phyloP scores from a whole-genome alignment of 1,139 yeast genomes.

The Kodamaea sp. region DNA sequence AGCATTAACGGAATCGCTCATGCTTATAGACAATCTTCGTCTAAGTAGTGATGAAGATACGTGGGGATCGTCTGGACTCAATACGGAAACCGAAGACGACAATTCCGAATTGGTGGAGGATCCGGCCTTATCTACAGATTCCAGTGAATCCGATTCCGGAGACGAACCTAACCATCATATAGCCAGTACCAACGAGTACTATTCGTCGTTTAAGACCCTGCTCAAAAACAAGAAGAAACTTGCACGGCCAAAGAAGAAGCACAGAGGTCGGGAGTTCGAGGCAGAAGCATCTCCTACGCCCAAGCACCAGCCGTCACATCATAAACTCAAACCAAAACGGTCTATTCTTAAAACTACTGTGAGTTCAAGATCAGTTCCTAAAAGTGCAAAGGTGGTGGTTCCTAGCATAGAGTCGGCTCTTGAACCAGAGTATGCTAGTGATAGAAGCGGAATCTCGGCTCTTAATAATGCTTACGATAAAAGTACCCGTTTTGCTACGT shows the following conservation, averaged over 20 bases:
- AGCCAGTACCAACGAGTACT: constrained; percentile 25
- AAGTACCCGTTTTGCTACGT: constrained; percentile 7
- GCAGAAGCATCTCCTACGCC: constrained; percentile 39
- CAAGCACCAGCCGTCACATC: constrained; percentile 47
- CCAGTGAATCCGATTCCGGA: constrained; percentile 29
- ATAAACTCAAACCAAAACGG: constrained; percentile 41
- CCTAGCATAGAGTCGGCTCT: neutral
- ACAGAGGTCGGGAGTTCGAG: constrained; percentile 4
- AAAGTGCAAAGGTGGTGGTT: neutral
- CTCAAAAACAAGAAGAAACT: constrained; percentile 19
- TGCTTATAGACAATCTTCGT: constrained; percentile 12
- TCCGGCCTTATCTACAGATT: constrained; percentile 19
- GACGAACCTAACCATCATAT: constrained; percentile 16
- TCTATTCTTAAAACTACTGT: constrained; percentile 36
- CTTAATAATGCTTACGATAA: constrained; percentile 16
- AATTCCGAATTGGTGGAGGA: constrained; percentile 12
- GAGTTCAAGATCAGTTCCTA: neutral
- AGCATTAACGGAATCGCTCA: constrained; percentile 12
- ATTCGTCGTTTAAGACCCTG: constrained; percentile 22
- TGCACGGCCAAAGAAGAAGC: constrained; percentile 5
- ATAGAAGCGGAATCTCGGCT: constrained; percentile 16
- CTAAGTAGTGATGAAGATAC: constrained; percentile 19
- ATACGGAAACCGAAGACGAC: constrained; percentile 24
- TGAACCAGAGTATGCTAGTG: constrained; percentile 8
- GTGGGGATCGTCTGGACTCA: constrained; percentile 28